Base-by-base conservation (phyloP, 2,329 filamentous ascomycete species). In the Plenodomus biglobosus region DNA sequence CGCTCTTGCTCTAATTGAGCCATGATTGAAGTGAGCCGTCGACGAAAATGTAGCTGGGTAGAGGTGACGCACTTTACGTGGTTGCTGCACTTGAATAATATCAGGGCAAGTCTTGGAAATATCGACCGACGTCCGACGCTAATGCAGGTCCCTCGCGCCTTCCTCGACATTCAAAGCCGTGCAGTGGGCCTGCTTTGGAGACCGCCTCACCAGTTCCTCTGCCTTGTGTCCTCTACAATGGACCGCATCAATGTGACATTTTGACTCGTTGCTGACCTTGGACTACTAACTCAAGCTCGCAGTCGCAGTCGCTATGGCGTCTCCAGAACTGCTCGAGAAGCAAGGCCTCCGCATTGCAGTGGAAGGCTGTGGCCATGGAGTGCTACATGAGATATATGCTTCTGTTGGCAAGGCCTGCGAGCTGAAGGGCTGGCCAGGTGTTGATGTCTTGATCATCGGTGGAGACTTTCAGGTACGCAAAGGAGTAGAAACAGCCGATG, bases 331-430 rank as follows among this genome's bases (percentile, higher is more conserved):
- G 10, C 38, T 61, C 17, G 50, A 55, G 43, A 48, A 53, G 38
- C 53, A 62, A 34, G 63, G 64, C 46, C 49, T 95, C 51, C 85
- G 90, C 46, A 79, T 96, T 53, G 92, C 91, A 17, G 76, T 95
- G 5, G 88, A 95, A 77, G 92, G 92, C 62, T 96, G 92, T 69
- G 92, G 92, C 49, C 94, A 99, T 74, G 94, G 94, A 55, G 90
- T 86, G 1, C 83, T 99, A 43, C 83, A 97, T 69, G 88, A 90
- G 48, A 97, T 99, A 60, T 99, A 97, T 71, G 83, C 87, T 1
- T 86, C 89, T 1, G 83, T 95, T 20, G 76, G 81, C 35, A 79
- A 82, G 55, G 80, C 90, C 8, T 89, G 86, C 70, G 77, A 83
- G 56, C 76, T 80, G 38, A 87, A 88, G 61, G 81, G 81, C 19